Conservation (phyloP, 140 eudicot genomes). For the Bidens hawaiensis region DNA sequence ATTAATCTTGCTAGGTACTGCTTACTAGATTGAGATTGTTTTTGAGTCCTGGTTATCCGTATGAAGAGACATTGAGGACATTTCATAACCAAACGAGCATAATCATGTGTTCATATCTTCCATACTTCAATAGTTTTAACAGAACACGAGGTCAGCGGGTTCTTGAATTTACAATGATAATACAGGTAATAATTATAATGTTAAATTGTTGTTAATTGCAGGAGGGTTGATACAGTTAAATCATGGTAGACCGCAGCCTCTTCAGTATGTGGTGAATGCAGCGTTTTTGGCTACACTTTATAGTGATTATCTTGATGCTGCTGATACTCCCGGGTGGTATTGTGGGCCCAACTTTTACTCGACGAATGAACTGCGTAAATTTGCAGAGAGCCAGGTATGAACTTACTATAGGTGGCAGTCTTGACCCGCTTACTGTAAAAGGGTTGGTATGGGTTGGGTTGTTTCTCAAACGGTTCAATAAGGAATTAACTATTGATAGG, state of each 20-base stretch:
- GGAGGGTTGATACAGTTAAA: slow-evolving; percentile 94
- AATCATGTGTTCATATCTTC: slow-evolving; percentile 91
- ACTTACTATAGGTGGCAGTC: no score
- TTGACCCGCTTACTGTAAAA: no score
- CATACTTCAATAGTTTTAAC: slow-evolving; percentile 76
- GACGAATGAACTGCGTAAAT: slow-evolving; percentile 60
- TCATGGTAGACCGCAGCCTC: slow-evolving; percentile 97
- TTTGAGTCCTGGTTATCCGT: slow-evolving; percentile 97
- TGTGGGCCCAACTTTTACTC: slow-evolving; percentile 94
- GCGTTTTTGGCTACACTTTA: slow-evolving; percentile 88
- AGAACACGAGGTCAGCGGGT: slow-evolving; percentile 71
- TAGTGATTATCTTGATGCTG: slow-evolving; percentile 87
- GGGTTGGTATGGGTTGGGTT: background rate
- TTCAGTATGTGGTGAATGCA: slow-evolving; percentile 91
- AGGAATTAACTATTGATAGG: no score
- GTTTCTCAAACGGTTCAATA: slow-evolving; percentile 12
- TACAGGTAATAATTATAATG: background rate
- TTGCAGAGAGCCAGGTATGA: slow-evolving; percentile 80
- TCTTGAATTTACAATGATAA: background rate
- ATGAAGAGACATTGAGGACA: slow-evolving; percentile 75
- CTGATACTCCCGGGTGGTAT: slow-evolving; percentile 96
- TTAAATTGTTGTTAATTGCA: slow-evolving; percentile 22
- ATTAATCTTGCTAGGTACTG: slow-evolving; percentile 51
- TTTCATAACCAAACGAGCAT: slow-evolving; percentile 91
- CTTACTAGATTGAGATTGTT: slow-evolving; percentile 86